A percentile compares a stretch with the other conserved stretches of the same genome.
Evolutionary conservation across 1,139 yeast species (phyloP).

Genomic region (Spencermartinsiella ligniputridi): DNA sequence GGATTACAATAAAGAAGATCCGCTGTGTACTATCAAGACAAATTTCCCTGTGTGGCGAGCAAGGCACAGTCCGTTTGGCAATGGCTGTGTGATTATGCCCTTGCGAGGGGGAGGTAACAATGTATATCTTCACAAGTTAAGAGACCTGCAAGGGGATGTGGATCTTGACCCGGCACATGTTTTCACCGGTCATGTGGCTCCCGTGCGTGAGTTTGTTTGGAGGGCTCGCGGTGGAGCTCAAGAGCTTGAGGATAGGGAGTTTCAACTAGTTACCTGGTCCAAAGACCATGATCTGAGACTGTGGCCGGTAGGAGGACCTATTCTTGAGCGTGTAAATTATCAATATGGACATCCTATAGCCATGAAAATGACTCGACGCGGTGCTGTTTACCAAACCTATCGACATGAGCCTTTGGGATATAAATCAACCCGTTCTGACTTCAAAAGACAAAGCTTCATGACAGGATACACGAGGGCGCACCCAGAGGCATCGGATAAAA

Average conservation of each 20-base stretch:
- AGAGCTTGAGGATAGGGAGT: slow-evolving; percentile 64
- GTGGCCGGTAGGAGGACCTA: slow-evolving; percentile 67
- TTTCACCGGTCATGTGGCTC: slow-evolving; percentile 79
- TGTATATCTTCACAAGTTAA: slow-evolving; percentile 55
- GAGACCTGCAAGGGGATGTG: slow-evolving; percentile 23
- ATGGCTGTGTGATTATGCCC: slow-evolving; percentile 91
- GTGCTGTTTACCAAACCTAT: slow-evolving; percentile 47
- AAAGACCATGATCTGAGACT: slow-evolving; percentile 78
- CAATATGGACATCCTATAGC: slow-evolving; percentile 39
- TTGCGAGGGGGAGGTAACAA: slow-evolving; percentile 79
- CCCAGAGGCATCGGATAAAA: slow-evolving; percentile 23
- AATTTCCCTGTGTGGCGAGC: slow-evolving; percentile 89
- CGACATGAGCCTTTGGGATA: slow-evolving; percentile 44
- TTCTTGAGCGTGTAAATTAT: slow-evolving; percentile 58
- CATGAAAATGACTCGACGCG: slow-evolving; percentile 36
- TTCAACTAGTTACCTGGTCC: slow-evolving; percentile 91
- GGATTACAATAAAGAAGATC: slow-evolving; percentile 52
- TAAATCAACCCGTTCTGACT: neutral
- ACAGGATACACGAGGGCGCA: slow-evolving; percentile 30
- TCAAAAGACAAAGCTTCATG: slow-evolving; percentile 30
- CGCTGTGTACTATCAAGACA: slow-evolving; percentile 60
- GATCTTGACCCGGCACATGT: slow-evolving; percentile 51
- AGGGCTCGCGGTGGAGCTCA: slow-evolving; percentile 51
- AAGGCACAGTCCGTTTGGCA: slow-evolving; percentile 82
- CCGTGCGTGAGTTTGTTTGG: slow-evolving; percentile 87